phyloP scores from a whole-genome alignment of 371 early-diverging fungal genomes.

The Mucor sp. region DNA sequence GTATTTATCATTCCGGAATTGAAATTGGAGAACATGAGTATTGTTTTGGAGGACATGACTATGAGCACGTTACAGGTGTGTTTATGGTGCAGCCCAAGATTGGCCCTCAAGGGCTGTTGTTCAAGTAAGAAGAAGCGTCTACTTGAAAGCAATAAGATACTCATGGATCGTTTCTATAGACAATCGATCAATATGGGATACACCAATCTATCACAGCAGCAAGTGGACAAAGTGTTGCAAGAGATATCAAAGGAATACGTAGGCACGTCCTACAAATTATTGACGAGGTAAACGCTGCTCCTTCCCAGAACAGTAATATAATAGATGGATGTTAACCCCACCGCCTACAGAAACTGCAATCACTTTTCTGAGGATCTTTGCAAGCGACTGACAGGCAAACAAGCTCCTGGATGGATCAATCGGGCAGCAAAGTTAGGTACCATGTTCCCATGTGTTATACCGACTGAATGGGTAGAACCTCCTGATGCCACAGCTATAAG shows the following conservation, averaged over 20 bases:
- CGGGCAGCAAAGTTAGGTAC: constrained; percentile 67
- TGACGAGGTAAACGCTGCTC: constrained; percentile 51
- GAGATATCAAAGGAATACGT: constrained; percentile 57
- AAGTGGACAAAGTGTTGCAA: constrained; percentile 51
- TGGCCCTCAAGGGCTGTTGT: constrained; percentile 61
- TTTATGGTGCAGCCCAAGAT: constrained; percentile 60
- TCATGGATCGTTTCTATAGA: constrained; percentile 27
- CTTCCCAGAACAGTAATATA: not conserved
- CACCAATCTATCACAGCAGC: constrained; percentile 45
- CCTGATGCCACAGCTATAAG: constrained; percentile 38
- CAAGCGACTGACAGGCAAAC: constrained; percentile 52
- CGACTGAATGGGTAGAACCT: constrained; percentile 68
- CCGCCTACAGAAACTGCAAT: constrained; percentile 59
- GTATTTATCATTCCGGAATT: constrained; percentile 69
- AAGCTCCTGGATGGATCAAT: constrained; percentile 70
- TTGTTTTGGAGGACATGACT: constrained; percentile 69
- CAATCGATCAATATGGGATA: constrained; percentile 63
- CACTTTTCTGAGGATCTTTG: constrained; percentile 66
- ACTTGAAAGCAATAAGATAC: not conserved
- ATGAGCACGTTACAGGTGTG: constrained; percentile 61
- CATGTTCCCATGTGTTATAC: constrained; percentile 70
- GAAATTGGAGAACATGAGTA: constrained; percentile 64
- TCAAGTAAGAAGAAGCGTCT: constrained; percentile 45
- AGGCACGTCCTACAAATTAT: constrained; percentile 59
- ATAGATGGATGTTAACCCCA: not conserved